Percentiles rank a stretch among this genome's conserved stretches.
Conservation (phyloP, 495 filamentous ascomycete species). For the Acidiella bohemica region DNA sequence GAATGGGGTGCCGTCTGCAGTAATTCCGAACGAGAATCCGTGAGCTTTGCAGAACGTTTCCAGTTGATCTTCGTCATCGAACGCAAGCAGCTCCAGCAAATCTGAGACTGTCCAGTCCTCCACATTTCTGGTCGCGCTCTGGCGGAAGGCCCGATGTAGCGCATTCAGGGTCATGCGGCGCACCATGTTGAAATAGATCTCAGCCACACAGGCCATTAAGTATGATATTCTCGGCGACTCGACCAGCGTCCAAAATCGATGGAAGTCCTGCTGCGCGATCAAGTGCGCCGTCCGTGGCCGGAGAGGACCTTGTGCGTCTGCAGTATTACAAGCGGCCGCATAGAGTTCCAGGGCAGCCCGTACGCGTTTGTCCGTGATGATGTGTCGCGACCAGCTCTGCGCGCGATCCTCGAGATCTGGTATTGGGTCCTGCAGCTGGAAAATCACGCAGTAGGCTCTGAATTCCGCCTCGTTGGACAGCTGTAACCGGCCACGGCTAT, state of each 20-base stretch:
- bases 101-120: constrained; percentile 62
- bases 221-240: constrained; percentile 61
- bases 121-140: constrained; percentile 40
- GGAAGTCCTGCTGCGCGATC: constrained; percentile 49
- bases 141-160: constrained; percentile 44
- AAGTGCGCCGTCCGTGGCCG: constrained; percentile 41
- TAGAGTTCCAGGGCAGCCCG: constrained; percentile 56
- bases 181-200: constrained; percentile 74
- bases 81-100: constrained; percentile 51
- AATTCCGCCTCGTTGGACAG: constrained; percentile 79
- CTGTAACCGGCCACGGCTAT: constrained; percentile 40
- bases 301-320: constrained; percentile 50
- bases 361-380: constrained; percentile 44
- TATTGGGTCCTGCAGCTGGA: constrained; percentile 57
- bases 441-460: constrained; percentile 74
- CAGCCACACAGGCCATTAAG: constrained; percentile 84
- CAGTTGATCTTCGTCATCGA: constrained; percentile 61
- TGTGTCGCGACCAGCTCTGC: constrained; percentile 50
- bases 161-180: constrained; percentile 63
- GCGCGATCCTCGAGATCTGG: constrained; percentile 63
- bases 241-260: constrained; percentile 63
- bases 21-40: constrained; percentile 44
- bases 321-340: constrained; percentile 51
- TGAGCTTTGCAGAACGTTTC: constrained; percentile 55
- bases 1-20: constrained; percentile 20